phyloP scores from a whole-genome alignment of 208 protist genomes.

The Acanthamoeba sp. region DNA sequence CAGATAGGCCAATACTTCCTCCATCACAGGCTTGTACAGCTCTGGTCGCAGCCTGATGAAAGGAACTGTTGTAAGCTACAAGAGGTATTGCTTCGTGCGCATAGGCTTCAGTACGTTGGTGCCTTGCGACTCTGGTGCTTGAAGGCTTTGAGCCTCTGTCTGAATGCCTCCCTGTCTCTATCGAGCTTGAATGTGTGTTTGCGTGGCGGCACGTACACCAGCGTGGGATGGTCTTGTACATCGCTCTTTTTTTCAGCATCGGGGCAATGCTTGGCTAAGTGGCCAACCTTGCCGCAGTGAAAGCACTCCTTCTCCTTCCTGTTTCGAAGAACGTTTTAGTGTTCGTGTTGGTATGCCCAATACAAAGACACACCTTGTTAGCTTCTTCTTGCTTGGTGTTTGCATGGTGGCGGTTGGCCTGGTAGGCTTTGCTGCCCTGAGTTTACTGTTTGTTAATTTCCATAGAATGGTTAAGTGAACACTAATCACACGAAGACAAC shows the following conservation, averaged over 20 bases:
- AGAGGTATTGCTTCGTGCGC: too few species aligned
- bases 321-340: too few species aligned
- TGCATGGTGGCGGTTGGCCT: too few species aligned
- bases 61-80: not conserved
- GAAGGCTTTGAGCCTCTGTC: not conserved
- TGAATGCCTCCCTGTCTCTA: not conserved
- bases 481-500: too few species aligned
- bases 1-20: conserved; percentile 10
- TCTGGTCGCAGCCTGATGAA: not conserved
- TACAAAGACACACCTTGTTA: too few species aligned
- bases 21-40: conserved; percentile 44
- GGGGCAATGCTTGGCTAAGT: conserved; percentile 5
- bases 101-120: not conserved
- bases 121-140: conserved; percentile 8
- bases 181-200: not conserved
- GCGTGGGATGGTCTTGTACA: not conserved
- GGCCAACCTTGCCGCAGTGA: not conserved
- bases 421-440: too few species aligned
- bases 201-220: conserved; percentile 7
- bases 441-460: too few species aligned
- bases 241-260: too few species aligned
- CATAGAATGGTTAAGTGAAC: too few species aligned
- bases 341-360: too few species aligned
- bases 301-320: conserved; percentile 35
- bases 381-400: too few species aligned